phyloP scores from a whole-genome alignment of 2,329 filamentous ascomycete species.

The Neurospora sp. region DNA sequence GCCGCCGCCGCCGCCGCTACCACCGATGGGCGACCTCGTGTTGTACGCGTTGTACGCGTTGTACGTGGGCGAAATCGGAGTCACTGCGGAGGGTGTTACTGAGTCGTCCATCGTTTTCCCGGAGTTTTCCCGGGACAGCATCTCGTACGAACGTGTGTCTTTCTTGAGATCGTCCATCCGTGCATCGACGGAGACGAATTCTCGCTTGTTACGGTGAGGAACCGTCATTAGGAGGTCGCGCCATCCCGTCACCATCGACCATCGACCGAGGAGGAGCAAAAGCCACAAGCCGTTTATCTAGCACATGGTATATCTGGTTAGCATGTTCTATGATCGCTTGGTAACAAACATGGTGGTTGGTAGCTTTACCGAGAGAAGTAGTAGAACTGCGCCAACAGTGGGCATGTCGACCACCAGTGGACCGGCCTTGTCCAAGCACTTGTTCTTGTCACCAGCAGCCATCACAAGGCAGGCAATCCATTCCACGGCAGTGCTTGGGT shows the following conservation, averaged over 20 bases:
- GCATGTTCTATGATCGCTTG: background rate
- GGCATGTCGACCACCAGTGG: conserved; percentile 61
- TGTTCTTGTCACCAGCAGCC: conserved; percentile 47
- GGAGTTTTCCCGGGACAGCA: conserved; percentile 52
- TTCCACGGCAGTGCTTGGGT: conserved; percentile 41
- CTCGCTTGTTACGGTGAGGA: conserved; percentile 48
- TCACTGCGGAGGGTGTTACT: conserved; percentile 38
- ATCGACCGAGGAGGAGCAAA: conserved; percentile 69
- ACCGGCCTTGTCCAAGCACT: conserved; percentile 53
- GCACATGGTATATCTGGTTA: background rate
- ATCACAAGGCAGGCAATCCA: conserved; percentile 66
- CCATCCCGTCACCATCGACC: conserved; percentile 84
- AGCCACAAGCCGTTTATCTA: conserved; percentile 79
- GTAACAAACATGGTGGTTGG: background rate
- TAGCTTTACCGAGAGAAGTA: conserved; percentile 54
- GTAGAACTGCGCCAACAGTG: conserved; percentile 69
- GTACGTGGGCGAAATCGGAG: conserved; percentile 18
- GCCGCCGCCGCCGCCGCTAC: background rate
- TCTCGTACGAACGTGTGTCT: conserved; percentile 66
- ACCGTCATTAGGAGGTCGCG: conserved; percentile 46
- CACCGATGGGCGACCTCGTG: conserved; percentile 14
- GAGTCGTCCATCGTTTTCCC: conserved; percentile 33
- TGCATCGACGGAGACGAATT: conserved; percentile 86
- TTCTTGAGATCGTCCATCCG: conserved; percentile 46
- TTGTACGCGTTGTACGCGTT: background rate